These are phyloP conservation scores for Atalantia buxifolia DNA, from an alignment of 345 rosid genomes.

Conservation along the genomic window DNA sequence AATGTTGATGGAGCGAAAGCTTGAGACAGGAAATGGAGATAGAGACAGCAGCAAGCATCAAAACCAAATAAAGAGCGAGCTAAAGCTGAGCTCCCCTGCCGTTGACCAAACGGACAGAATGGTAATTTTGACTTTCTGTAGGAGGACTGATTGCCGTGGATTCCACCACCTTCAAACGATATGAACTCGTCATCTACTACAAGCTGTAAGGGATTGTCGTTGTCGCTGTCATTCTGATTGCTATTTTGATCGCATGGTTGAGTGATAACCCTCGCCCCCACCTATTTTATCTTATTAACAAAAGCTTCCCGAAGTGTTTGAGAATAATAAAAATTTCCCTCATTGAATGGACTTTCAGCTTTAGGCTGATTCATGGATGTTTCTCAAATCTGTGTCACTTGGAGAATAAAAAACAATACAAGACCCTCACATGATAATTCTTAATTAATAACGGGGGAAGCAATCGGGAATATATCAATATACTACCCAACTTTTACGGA, in stretches of 20 bases:
- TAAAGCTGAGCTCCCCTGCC: neutral
- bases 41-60: neutral
- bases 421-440: neutral
- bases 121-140: neutral
- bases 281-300: too few species aligned
- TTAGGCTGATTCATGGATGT: neutral
- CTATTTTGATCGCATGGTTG: too few species aligned
- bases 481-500: too few species aligned
- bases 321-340: neutral
- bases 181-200: neutral
- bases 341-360: neutral
- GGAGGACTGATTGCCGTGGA: neutral
- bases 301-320: rapidly evolving
- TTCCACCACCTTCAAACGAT: neutral
- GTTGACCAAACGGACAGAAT: too few species aligned
- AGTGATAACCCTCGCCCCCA: too few species aligned
- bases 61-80: neutral
- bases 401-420: too few species aligned
- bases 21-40: neutral
- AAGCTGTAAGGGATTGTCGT: too few species aligned
- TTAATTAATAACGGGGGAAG: too few species aligned
- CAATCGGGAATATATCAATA: too few species aligned
- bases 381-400: neutral
- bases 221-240: too few species aligned
- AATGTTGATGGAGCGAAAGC: neutral